A percentile compares a stretch with the other conserved stretches of the same genome.
These are phyloP conservation scores for Aristolochia contorta DNA, from an alignment of 164 flowering plant genomes.

Conservation along the genomic window DNA sequence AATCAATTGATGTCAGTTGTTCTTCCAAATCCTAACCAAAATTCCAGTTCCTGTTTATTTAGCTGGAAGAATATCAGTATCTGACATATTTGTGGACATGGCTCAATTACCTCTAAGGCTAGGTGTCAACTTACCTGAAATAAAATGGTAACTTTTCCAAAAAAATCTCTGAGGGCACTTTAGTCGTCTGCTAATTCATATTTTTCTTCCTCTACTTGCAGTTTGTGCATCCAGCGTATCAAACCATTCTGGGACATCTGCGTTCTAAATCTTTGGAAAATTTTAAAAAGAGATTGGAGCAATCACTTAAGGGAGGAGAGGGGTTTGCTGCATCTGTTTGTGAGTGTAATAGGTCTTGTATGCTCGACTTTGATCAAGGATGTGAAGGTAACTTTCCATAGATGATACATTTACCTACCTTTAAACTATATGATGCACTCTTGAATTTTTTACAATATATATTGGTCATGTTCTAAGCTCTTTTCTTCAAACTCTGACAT, in stretches of 20 bases:
- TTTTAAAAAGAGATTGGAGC: slow-evolving; percentile 38
- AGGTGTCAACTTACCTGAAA: no score
- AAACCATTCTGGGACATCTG: slow-evolving; percentile 45
- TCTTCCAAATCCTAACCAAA: no score
- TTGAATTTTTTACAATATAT: neutral
- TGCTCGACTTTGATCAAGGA: slow-evolving; percentile 51
- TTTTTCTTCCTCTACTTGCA: slow-evolving; percentile 14
- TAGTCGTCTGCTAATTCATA: neutral
- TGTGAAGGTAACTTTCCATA: slow-evolving; percentile 30
- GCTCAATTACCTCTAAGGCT: no score
- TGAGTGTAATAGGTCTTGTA: slow-evolving; percentile 20
- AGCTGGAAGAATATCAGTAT: no score
- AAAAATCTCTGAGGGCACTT: no score
- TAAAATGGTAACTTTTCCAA: no score
- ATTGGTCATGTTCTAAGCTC: neutral
- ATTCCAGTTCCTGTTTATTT: no score
- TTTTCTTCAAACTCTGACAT: neutral
- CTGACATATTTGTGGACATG: no score
- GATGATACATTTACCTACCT: neutral
- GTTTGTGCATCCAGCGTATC: slow-evolving; percentile 47
- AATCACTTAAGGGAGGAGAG: slow-evolving; percentile 30
- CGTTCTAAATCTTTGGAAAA: slow-evolving; percentile 30
- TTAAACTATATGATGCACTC: neutral
- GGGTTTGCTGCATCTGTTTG: slow-evolving; percentile 55
- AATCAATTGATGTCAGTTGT: no score